Evolutionary conservation across 352 stramenopile genomes (phyloP).

Genomic region (Phytophthora pini): DNA sequence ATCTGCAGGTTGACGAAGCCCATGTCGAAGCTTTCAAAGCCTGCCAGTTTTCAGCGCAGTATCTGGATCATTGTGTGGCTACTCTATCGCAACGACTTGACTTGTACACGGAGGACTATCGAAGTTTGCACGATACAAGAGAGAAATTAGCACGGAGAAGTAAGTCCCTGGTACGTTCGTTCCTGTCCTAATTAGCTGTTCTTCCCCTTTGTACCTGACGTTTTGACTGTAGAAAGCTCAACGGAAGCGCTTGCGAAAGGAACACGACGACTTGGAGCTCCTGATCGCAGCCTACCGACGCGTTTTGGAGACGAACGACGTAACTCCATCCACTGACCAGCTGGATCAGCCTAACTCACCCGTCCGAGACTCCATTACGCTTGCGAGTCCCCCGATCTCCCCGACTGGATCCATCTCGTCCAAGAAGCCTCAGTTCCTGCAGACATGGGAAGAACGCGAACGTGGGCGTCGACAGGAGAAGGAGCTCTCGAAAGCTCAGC

Average conservation of each 20-base stretch:
- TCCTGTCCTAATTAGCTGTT: too few relatives aligned
- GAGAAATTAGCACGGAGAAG: slow-evolving; percentile 29
- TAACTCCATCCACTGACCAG: background rate
- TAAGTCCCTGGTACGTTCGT: slow-evolving; percentile 35
- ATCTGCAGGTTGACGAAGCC: slow-evolving; percentile 57
- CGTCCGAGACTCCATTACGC: background rate
- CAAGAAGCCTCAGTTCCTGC: slow-evolving; percentile 66
- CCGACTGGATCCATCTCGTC: slow-evolving; percentile 32
- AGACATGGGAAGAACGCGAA: slow-evolving; percentile 81
- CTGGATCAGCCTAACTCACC: slow-evolving; percentile 10
- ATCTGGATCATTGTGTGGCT: slow-evolving; percentile 67
- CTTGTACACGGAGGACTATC: slow-evolving; percentile 49
- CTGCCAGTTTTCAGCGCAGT: slow-evolving; percentile 72
- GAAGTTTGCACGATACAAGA: slow-evolving; percentile 20
- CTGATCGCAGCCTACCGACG: slow-evolving; percentile 62
- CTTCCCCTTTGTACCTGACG: background rate
- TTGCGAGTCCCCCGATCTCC: slow-evolving; percentile 14
- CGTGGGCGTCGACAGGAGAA: slow-evolving; percentile 64
- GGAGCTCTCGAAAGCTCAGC: slow-evolving; percentile 54
- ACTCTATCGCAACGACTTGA: slow-evolving; percentile 43
- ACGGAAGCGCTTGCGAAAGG: slow-evolving; percentile 51
- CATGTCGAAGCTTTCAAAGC: slow-evolving; percentile 59
- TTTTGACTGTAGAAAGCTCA: slow-evolving; percentile 39
- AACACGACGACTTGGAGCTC: slow-evolving; percentile 59
- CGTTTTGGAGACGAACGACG: slow-evolving; percentile 44